Conservation (phyloP, 148 eudicot species). For the Suaeda aralocaspica region DNA sequence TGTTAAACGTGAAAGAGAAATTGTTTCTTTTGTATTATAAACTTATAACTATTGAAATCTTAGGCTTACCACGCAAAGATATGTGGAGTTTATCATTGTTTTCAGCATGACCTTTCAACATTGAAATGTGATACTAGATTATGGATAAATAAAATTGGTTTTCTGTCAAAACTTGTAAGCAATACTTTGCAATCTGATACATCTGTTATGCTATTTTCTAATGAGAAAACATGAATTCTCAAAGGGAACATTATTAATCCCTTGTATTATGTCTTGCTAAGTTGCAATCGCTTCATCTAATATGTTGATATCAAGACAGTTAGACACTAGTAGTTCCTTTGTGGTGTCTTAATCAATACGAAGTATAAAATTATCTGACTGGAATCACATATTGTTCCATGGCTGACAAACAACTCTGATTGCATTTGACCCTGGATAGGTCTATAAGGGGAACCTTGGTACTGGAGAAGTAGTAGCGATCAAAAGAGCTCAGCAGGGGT, state of each 20-base stretch:
- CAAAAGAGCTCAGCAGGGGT: conserved; percentile 76
- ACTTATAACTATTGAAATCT: background rate
- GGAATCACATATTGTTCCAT: background rate
- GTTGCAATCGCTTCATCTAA: background rate
- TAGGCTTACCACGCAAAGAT: background rate
- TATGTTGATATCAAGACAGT: background rate
- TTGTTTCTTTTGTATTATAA: no score
- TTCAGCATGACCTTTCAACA: background rate
- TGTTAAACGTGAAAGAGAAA: no score
- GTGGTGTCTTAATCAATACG: no score
- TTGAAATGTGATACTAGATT: background rate
- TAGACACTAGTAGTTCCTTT: background rate
- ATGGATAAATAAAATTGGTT: background rate
- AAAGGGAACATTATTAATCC: background rate
- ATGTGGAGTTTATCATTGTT: background rate
- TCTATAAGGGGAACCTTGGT: conserved; percentile 63
- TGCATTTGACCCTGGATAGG: conserved; percentile 36
- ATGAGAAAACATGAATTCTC: background rate
- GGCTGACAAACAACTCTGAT: background rate
- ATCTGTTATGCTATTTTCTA: background rate
- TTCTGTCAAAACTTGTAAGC: no score
- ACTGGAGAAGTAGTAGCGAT: conserved; percentile 72
- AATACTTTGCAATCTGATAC: background rate
- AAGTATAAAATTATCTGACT: no score
- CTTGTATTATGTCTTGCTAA: background rate